phyloP scores from a whole-genome alignment of 495 filamentous ascomycete genomes.

The Penicillium diatomitis region DNA sequence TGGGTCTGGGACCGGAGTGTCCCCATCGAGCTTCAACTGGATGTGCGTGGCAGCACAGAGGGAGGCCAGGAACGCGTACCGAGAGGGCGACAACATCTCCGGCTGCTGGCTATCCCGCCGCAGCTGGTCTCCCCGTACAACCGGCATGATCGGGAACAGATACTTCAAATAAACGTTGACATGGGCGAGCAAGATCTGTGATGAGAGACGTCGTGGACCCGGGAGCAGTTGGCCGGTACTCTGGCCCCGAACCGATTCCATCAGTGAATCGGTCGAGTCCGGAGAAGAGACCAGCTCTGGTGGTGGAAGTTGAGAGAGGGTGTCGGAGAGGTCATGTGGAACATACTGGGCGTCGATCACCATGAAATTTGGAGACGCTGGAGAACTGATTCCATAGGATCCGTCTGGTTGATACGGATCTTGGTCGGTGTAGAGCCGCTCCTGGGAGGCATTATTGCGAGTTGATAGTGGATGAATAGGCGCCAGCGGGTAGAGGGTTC shows the following conservation, averaged over 20 bases:
- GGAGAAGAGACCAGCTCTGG: constrained; percentile 35
- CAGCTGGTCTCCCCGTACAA: constrained; percentile 60
- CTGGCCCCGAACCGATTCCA: constrained; percentile 16
- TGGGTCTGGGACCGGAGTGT: constrained; percentile 44
- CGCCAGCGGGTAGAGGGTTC: constrained; percentile 36
- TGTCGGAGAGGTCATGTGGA: constrained; percentile 16
- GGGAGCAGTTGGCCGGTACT: constrained; percentile 5
- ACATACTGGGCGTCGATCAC: constrained; percentile 18
- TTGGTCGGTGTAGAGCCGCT: constrained; percentile 12
- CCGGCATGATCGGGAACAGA: constrained; percentile 76
- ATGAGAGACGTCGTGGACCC: constrained; percentile 20
- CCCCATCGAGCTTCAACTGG: constrained; percentile 54
- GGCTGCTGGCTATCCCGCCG: constrained; percentile 57
- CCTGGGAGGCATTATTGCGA: constrained; percentile 8
- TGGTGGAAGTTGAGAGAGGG: constrained; percentile 20
- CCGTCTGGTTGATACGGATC: constrained; percentile 11
- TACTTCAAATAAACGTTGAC: constrained; percentile 43
- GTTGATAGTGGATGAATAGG: constrained; percentile 30
- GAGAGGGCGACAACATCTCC: constrained; percentile 46
- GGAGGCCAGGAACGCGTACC: constrained; percentile 71
- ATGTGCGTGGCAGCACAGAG: constrained; percentile 81
- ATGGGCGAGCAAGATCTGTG: constrained; percentile 32
- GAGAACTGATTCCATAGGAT: constrained; percentile 18
- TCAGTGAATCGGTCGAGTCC: constrained; percentile 27
- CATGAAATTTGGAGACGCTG: constrained; percentile 21